Percentiles rank a stretch among this genome's conserved stretches.
These are phyloP conservation scores for Saturnispora ahearnii DNA, from an alignment of 805 yeast species.

Conservation along the genomic window DNA sequence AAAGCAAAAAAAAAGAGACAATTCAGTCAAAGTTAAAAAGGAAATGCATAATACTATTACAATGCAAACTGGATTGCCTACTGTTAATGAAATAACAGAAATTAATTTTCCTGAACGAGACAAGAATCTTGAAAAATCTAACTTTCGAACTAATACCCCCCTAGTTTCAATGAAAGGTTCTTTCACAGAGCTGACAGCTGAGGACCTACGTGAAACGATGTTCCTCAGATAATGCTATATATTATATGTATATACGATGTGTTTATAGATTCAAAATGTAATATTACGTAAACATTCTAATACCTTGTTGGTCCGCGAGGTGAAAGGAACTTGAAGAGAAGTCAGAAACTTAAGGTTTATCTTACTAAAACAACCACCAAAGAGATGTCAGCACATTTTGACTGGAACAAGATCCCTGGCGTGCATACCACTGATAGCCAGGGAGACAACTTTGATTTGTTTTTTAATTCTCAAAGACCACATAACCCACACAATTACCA, in stretches of 20 bases:
- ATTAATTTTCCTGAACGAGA: conserved; percentile 2
- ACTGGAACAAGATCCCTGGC: conserved; percentile 21
- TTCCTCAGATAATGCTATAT: neutral
- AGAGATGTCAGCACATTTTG: conserved; percentile 14
- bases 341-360: neutral
- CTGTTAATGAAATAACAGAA: neutral
- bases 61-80: neutral
- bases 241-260: neutral
- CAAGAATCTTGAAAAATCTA: neutral
- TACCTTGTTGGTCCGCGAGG: neutral
- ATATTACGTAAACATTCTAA: neutral
- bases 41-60: neutral
- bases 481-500: neutral
- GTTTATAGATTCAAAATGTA: neutral
- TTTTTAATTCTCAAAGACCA: neutral
- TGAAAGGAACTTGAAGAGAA: neutral
- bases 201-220: neutral
- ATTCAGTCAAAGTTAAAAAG: neutral
- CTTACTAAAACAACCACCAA: neutral
- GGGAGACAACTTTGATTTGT: neutral
- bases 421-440: conserved; percentile 2
- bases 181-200: neutral
- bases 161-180: neutral
- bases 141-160: neutral
- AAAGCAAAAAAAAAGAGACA: neutral